Conservation (phyloP, 2,329 filamentous ascomycete species). For the Alternaria sp. region DNA sequence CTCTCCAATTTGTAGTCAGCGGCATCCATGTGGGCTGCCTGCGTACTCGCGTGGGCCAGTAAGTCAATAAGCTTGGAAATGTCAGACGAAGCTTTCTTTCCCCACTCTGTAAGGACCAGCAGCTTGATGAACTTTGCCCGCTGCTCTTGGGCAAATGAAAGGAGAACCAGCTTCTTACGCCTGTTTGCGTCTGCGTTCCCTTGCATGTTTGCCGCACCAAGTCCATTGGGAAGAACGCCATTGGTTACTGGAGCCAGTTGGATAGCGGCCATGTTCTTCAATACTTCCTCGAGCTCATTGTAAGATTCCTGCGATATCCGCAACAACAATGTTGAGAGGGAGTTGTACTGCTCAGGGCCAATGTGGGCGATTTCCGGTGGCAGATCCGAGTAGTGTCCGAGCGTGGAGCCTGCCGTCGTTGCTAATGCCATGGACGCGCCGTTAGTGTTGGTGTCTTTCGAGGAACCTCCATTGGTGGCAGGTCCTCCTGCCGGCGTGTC, state of each 20-base stretch:
- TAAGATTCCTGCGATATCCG: slow-evolving; percentile 85
- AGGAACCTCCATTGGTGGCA: slow-evolving; percentile 21
- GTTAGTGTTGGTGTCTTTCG: slow-evolving; percentile 21
- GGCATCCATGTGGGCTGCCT: slow-evolving; percentile 36
- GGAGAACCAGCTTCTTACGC: slow-evolving; percentile 74
- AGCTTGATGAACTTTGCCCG: slow-evolving; percentile 93
- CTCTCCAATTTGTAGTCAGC: slow-evolving; percentile 69
- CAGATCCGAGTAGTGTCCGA: slow-evolving; percentile 40
- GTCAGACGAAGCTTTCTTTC: slow-evolving; percentile 67
- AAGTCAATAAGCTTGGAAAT: slow-evolving; percentile 91
- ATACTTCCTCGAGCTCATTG: slow-evolving; percentile 75
- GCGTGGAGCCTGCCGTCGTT: slow-evolving; percentile 13
- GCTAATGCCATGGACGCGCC: slow-evolving; percentile 25
- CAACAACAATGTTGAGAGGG: slow-evolving; percentile 76
- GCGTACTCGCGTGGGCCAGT: slow-evolving; percentile 70
- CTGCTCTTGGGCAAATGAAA: slow-evolving; percentile 80
- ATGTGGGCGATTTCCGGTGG: slow-evolving; percentile 71
- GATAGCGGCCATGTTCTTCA: slow-evolving; percentile 74
- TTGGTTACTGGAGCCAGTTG: slow-evolving; percentile 66
- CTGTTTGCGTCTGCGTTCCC: slow-evolving; percentile 41
- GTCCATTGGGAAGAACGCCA: slow-evolving; percentile 50
- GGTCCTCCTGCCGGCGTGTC: slow-evolving; percentile 21
- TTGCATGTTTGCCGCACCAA: slow-evolving; percentile 39
- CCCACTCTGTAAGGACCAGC: slow-evolving; percentile 90
- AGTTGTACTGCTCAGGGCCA: slow-evolving; percentile 73